phyloP scores from a whole-genome alignment of 2,329 filamentous ascomycete species.

The Chaetomium globosum region DNA sequence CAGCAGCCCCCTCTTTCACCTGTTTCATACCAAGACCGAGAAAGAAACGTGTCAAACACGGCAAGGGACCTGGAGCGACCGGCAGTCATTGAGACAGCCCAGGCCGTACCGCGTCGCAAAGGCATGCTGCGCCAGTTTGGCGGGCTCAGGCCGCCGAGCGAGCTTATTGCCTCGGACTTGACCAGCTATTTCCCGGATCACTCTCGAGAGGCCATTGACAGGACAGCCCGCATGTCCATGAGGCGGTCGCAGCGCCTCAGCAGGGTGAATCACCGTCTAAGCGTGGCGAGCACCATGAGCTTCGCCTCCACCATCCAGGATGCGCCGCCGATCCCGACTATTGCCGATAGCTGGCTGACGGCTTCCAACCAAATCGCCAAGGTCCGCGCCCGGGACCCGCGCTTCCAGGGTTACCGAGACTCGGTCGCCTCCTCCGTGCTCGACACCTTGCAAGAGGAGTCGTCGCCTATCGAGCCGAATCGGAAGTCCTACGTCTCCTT shows the following conservation, averaged over 20 bases:
- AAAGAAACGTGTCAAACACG: conserved; percentile 65
- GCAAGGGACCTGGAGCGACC: conserved; percentile 62
- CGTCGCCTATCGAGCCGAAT: conserved; percentile 64
- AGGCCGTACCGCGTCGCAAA: conserved; percentile 52
- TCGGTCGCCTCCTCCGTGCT: conserved; percentile 87
- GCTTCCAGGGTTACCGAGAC: conserved; percentile 71
- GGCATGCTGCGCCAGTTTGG: conserved; percentile 77
- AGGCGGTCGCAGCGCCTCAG: conserved; percentile 87
- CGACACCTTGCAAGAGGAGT: conserved; percentile 85
- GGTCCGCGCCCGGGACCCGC: conserved; percentile 49
- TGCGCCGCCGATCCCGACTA: conserved; percentile 91
- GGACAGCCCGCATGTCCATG: conserved; percentile 90
- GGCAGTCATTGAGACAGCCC: conserved; percentile 51
- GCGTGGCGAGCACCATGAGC: conserved; percentile 90
- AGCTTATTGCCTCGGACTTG: conserved; percentile 94
- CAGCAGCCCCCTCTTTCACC: conserved; percentile 88
- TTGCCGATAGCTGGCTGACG: conserved; percentile 89
- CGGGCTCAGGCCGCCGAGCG: conserved; percentile 88
- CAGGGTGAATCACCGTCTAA: conserved; percentile 88
- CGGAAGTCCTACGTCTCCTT: conserved; percentile 96
- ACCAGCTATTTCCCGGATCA: conserved; percentile 98
- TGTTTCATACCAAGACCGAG: conserved; percentile 69
- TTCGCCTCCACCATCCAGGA: conserved; percentile 90
- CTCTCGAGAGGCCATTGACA: conserved; percentile 89
- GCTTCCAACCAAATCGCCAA: conserved; percentile 59